Evolutionary conservation across 164 flowering plant genomes (phyloP).

Genomic region (Litsea cubeba): DNA sequence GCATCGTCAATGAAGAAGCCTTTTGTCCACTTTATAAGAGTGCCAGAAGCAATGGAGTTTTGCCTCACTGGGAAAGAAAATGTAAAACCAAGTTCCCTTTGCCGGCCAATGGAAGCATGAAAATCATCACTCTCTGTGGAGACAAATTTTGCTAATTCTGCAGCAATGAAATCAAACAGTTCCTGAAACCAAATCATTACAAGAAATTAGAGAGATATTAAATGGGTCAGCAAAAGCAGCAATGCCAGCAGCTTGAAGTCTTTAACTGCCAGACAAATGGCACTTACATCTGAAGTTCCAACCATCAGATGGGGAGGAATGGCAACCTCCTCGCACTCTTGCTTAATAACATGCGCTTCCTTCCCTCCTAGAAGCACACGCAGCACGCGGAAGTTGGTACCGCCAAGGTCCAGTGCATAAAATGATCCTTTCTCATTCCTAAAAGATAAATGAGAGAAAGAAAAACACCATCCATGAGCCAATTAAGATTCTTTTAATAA

Average conservation of each 20-base stretch:
- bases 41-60: constrained; percentile 65
- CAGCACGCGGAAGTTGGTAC: constrained; percentile 91
- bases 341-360: constrained; percentile 19
- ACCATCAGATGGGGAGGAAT: constrained; percentile 91
- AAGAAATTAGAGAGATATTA: background rate
- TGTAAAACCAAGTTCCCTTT: constrained; percentile 92
- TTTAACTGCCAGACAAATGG: background rate
- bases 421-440: constrained; percentile 82
- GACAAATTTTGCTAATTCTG: constrained; percentile 78
- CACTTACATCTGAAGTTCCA: constrained; percentile 19
- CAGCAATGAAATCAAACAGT: constrained; percentile 79
- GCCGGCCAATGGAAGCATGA: constrained; percentile 44
- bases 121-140: constrained; percentile 67
- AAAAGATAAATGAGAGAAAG: background rate
- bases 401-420: constrained; percentile 96
- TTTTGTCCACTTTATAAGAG: constrained; percentile 87
- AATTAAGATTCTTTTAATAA: too few species aligned
- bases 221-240: background rate
- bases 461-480: too few species aligned
- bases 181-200: constrained; percentile 37
- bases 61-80: constrained; percentile 93
- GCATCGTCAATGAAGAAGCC: constrained; percentile 82
- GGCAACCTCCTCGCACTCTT: too few species aligned
- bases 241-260: background rate
- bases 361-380: constrained; percentile 82